A percentile compares a stretch with the other conserved stretches of the same genome.
These are phyloP conservation scores for Alternaria sp. DNA, from an alignment of 2,329 filamentous ascomycete genomes.

Conservation along the genomic window DNA sequence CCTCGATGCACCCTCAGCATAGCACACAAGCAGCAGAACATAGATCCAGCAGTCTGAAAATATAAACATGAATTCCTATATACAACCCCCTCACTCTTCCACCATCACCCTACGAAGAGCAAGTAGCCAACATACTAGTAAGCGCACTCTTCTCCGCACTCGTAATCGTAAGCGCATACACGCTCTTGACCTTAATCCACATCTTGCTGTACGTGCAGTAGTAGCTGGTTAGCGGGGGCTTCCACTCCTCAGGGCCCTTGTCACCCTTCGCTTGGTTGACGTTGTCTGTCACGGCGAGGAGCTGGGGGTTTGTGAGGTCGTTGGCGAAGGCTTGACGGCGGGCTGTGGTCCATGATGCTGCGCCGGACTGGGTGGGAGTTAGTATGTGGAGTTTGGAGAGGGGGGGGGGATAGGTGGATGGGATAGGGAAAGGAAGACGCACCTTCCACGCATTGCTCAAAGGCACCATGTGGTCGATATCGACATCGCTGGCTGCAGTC, in stretches of 20 bases:
- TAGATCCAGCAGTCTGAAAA: not conserved
- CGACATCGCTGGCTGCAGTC: constrained; percentile 71
- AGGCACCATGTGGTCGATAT: constrained; percentile 86
- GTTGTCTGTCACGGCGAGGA: constrained; percentile 78
- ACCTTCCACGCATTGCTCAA: constrained; percentile 81
- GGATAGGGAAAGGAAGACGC: constrained; percentile 22
- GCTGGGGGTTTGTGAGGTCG: constrained; percentile 76
- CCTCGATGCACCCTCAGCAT: not conserved
- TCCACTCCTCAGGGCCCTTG: constrained; percentile 75
- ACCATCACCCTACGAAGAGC: constrained; percentile 48
- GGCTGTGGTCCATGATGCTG: constrained; percentile 72
- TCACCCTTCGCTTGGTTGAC: constrained; percentile 80
- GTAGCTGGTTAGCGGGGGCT: constrained; percentile 67
- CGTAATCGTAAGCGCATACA: constrained; percentile 73
- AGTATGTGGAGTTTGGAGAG: not conserved
- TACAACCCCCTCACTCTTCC: not conserved
- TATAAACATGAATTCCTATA: not conserved
- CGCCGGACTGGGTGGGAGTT: constrained; percentile 63
- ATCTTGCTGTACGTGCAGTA: constrained; percentile 79
- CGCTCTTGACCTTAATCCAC: constrained; percentile 80
- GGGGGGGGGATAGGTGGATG: too few relatives aligned
- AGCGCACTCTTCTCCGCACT: constrained; percentile 74
- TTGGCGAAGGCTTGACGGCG: constrained; percentile 76
- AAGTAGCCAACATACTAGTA: constrained; percentile 68
- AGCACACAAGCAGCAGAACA: not conserved